Evolutionary conservation across 1,139 yeast species (phyloP).

Genomic region (Kurtzmaniella natalensis): DNA sequence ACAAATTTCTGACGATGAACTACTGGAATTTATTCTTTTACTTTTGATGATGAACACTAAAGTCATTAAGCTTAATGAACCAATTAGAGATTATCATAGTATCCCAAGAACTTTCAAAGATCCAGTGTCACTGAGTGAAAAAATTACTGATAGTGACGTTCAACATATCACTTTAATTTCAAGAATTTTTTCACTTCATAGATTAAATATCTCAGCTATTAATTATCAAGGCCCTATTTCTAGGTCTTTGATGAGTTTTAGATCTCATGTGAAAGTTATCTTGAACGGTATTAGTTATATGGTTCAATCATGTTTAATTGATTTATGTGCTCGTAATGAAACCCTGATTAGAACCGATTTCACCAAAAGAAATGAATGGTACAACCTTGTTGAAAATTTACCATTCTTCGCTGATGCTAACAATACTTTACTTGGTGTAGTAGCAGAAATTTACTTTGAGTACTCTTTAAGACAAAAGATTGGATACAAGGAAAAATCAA

Average conservation of each 20-base stretch:
- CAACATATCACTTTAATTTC: slow-evolving; percentile 48
- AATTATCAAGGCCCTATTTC: slow-evolving; percentile 71
- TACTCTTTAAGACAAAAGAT: slow-evolving; percentile 29
- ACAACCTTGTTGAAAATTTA: slow-evolving; percentile 44
- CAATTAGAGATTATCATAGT: slow-evolving; percentile 27
- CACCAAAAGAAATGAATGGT: slow-evolving; percentile 52
- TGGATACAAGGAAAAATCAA: slow-evolving; percentile 17
- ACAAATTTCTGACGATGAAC: slow-evolving; percentile 17
- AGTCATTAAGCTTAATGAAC: slow-evolving; percentile 25
- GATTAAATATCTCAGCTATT: slow-evolving; percentile 50
- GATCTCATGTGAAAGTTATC: slow-evolving; percentile 60
- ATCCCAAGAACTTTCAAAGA: slow-evolving; percentile 36
- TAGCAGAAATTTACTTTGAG: slow-evolving; percentile 41
- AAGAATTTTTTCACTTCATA: slow-evolving; percentile 54
- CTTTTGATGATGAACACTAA: slow-evolving; percentile 38
- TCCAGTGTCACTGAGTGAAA: slow-evolving; percentile 18
- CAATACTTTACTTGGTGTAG: slow-evolving; percentile 42
- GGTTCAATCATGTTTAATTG: slow-evolving; percentile 48
- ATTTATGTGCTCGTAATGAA: slow-evolving; percentile 54
- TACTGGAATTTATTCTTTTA: slow-evolving; percentile 39
- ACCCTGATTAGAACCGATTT: slow-evolving; percentile 35
- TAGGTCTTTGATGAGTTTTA: slow-evolving; percentile 56
- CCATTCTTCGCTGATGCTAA: slow-evolving; percentile 57
- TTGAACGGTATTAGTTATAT: slow-evolving; percentile 49
- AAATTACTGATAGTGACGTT: slow-evolving; percentile 22